A percentile compares a stretch with the other conserved stretches of the same genome.
Evolutionary conservation across 192 early-diverging fungal species (phyloP).

Genomic region (Gryganskiella cystojenkinii): DNA sequence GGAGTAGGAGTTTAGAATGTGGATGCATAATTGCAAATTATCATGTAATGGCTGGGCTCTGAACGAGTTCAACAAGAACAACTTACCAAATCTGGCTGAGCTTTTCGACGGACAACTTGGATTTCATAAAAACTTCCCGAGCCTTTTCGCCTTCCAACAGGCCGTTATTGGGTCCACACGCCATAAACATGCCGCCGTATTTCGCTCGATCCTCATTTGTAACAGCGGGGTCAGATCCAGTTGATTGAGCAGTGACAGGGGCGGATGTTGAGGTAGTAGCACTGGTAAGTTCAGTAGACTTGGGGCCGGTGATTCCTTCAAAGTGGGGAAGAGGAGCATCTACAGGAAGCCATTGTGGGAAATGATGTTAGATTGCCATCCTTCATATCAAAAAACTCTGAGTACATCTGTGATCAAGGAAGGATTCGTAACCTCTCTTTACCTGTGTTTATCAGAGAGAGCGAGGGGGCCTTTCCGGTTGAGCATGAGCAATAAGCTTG

Average conservation of each 20-base stretch:
- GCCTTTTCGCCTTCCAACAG: slow-evolving; percentile 74
- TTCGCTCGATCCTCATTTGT: slow-evolving; percentile 39
- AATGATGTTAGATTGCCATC: no score
- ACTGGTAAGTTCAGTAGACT: background rate
- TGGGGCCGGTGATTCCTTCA: slow-evolving; percentile 58
- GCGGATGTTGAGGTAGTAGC: slow-evolving; percentile 6
- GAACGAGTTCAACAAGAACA: background rate
- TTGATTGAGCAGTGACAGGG: slow-evolving; percentile 13
- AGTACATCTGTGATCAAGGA: no score
- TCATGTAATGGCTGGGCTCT: background rate
- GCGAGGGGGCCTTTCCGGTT: slow-evolving; percentile 72
- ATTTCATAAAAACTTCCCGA: slow-evolving; percentile 81
- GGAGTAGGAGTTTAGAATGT: background rate
- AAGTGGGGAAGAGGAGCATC: slow-evolving; percentile 69
- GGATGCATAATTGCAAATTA: background rate
- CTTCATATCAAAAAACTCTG: no score
- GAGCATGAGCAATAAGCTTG: slow-evolving; percentile 90
- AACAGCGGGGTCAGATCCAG: slow-evolving; percentile 37
- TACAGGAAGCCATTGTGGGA: no score
- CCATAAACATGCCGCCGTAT: slow-evolving; percentile 50
- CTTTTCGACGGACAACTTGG: slow-evolving; percentile 80
- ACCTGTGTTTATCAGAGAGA: slow-evolving; percentile 63
- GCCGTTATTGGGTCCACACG: slow-evolving; percentile 43
- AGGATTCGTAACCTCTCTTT: no score
- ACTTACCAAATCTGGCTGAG: slow-evolving; percentile 85